These are phyloP conservation scores for Bruguiera sexangula DNA, from an alignment of 345 rosid species.

Conservation along the genomic window DNA sequence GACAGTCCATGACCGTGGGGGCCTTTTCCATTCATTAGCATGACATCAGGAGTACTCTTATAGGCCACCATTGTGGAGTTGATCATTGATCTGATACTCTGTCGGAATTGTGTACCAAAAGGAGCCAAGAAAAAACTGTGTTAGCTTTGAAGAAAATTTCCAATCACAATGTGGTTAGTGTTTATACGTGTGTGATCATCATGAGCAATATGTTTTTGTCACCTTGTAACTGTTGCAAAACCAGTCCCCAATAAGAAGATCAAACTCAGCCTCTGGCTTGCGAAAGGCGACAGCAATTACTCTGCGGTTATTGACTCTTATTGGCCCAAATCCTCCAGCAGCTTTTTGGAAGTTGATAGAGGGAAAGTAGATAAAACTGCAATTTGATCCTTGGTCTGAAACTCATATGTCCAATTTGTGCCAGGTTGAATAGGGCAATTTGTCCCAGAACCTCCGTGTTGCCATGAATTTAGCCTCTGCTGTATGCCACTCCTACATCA, in stretches of 20 bases:
- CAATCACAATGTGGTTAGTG: not conserved
- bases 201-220: not conserved
- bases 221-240: slow-evolving; percentile 35
- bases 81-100: slow-evolving; percentile 30
- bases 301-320: slow-evolving; percentile 57
- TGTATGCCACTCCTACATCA: slow-evolving; percentile 68
- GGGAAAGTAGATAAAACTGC: slow-evolving; percentile 83
- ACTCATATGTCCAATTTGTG: slow-evolving; percentile 81
- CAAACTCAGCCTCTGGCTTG: slow-evolving; percentile 71
- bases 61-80: slow-evolving; percentile 1
- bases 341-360: slow-evolving; percentile 67
- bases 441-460: slow-evolving; percentile 82
- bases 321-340: slow-evolving; percentile 78
- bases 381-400: slow-evolving; percentile 88
- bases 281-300: slow-evolving; percentile 68
- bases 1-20: slow-evolving; percentile 26
- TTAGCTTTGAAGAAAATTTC: no score
- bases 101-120: slow-evolving; percentile 1
- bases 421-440: slow-evolving; percentile 87
- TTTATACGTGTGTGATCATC: not conserved
- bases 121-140: no score
- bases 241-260: slow-evolving; percentile 75
- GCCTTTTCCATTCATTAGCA: slow-evolving; percentile 53
- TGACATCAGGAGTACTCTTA: slow-evolving; percentile 22
- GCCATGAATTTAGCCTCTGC: slow-evolving; percentile 86